A percentile compares a stretch with the other conserved stretches of the same genome.
Conservation (phyloP, 1,284 basidiomycete genomes). For the Volvariella surrecta region DNA sequence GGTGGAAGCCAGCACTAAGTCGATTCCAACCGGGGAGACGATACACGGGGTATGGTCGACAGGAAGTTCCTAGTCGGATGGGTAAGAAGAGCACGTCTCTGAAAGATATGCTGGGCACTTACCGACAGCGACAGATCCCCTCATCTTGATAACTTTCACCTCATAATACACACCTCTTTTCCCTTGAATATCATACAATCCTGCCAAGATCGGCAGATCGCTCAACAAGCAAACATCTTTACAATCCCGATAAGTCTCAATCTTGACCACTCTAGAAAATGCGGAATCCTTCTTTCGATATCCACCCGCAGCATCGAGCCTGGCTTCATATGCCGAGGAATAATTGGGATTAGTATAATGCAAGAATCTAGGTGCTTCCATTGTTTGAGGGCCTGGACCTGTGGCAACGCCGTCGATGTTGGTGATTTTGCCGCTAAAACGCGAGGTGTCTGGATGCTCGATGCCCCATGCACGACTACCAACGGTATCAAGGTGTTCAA, state of each 20-base stretch:
- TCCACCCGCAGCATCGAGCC: slow-evolving; percentile 8
- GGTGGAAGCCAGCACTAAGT: slow-evolving; percentile 52
- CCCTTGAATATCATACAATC: slow-evolving; percentile 44
- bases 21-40: slow-evolving; percentile 70
- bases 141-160: slow-evolving; percentile 43
- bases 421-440: slow-evolving; percentile 32
- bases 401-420: slow-evolving; percentile 12
- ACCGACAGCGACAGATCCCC: slow-evolving; percentile 55
- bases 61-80: slow-evolving; percentile 43
- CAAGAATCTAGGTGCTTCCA: no score
- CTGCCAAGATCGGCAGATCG: slow-evolving; percentile 51
- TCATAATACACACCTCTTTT: slow-evolving; percentile 60
- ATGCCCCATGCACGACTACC: slow-evolving; percentile 46
- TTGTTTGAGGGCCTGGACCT: not conserved
- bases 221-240: slow-evolving; percentile 47
- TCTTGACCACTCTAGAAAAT: slow-evolving; percentile 25
- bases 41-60: slow-evolving; percentile 54
- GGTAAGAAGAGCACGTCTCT: not conserved
- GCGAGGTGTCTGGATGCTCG: slow-evolving; percentile 24
- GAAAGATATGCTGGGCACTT: slow-evolving; percentile 7
- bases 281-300: slow-evolving; percentile 24
- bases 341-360: no score
- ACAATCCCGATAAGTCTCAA: slow-evolving; percentile 33
- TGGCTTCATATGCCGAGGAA: no score
- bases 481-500: slow-evolving; percentile 36